Evolutionary conservation across 2,329 filamentous ascomycete genomes (phyloP), one percentile per base, ranked within the genome.

Genomic region (Beauveria bassiana): DNA sequence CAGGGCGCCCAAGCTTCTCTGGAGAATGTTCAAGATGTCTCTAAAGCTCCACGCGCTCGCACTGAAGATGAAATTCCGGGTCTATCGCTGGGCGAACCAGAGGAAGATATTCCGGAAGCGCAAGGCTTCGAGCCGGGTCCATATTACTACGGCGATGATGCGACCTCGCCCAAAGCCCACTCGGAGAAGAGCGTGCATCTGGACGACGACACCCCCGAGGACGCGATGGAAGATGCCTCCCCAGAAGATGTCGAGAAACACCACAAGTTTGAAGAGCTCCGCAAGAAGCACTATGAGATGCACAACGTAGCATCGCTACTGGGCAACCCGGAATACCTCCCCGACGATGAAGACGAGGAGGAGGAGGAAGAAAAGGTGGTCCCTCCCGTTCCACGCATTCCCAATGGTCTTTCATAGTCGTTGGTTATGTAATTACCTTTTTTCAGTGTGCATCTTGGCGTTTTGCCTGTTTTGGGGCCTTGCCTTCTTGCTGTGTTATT

Each of bases 201-300:
- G 61, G 88, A 90, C 65, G 79, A 82, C 64, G 79, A 81, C 58
- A 81, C 80, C 66, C 82, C 83, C 60, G 82, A 86, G 50, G 82
- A 81, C 57, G 78, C 81, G 28, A 66, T 78, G 69, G 72, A 77
- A 24, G 82, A 82, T 42, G 73, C 86, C 70, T 84, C 78, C 62
- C 76, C 82, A 47, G 91, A 96, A 73, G 93, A 96, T 72, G 81
- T 80, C 64, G 91, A 95, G 78, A 97, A 98, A 80, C 95, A 99
- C 75, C 85, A 83, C 71, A 86, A 89, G 72, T 99, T 99, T 73
- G 93, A 97, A 78, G 82, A 90, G 77, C 82, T 91, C 79, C 85
- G 95, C 70, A 97, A 95, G 86, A 93, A 87, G 79, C 95, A 99
- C 76, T 99, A 99, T 76, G 95, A 99, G 81, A 99, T 99, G 95